phyloP scores from a whole-genome alignment of 257 asterid genomes.

The Ligustrum vulgare region DNA sequence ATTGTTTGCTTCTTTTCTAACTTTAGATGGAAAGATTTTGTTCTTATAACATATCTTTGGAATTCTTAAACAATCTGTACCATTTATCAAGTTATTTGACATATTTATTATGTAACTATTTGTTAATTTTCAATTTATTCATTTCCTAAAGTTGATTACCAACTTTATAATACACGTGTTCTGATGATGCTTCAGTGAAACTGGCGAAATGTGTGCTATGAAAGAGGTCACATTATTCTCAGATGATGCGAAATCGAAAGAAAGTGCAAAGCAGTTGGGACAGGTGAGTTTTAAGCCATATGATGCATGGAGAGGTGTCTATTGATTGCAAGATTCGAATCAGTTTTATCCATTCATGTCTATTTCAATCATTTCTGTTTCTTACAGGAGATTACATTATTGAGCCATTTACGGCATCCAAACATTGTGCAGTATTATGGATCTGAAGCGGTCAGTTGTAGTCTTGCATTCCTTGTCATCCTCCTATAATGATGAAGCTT shows the following conservation, averaged over 20 bases:
- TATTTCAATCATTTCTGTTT: slow-evolving; percentile 24
- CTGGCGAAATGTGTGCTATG: slow-evolving; percentile 99
- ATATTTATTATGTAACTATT: background rate
- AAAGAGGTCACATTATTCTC: slow-evolving; percentile 93
- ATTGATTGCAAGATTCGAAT: slow-evolving; percentile 1
- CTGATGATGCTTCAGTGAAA: slow-evolving; percentile 56
- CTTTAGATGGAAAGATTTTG: slow-evolving; percentile 6
- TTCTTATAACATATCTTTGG: slow-evolving; percentile 7
- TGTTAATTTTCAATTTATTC: slow-evolving; percentile 7
- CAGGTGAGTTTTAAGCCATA: slow-evolving; percentile 57
- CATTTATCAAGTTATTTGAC: slow-evolving; percentile 10
- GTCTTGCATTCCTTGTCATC: background rate
- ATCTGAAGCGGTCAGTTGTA: slow-evolving; percentile 76
- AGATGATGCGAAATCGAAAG: slow-evolving; percentile 93
- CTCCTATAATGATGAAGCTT: slow-evolving; percentile 2
- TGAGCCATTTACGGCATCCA: slow-evolving; percentile 92
- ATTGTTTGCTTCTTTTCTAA: background rate
- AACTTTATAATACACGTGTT: slow-evolving; percentile 22
- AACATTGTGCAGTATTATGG: slow-evolving; percentile 97
- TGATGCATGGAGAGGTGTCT: slow-evolving; percentile 13
- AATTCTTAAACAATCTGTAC: background rate
- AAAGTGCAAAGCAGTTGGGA: slow-evolving; percentile 94
- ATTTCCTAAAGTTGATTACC: slow-evolving; percentile 15
- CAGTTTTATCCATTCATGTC: slow-evolving; percentile 9
- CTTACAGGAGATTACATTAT: slow-evolving; percentile 79